Evolutionary conservation across 768 basidiomycete genomes (phyloP).

Genomic region (Psilocybe sp.): DNA sequence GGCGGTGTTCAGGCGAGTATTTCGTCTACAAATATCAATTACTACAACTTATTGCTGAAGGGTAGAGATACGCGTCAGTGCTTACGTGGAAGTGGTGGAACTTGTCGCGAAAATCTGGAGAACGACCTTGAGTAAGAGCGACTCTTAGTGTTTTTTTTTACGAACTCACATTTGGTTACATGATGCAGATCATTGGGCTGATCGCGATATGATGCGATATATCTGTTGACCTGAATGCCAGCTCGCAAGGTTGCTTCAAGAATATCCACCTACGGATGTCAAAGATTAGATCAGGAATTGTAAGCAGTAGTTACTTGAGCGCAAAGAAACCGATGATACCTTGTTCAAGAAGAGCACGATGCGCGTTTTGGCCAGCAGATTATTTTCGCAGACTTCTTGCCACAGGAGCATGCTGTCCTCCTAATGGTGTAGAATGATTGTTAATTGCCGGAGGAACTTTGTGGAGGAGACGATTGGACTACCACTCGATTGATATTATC

Average conservation of each 20-base stretch:
- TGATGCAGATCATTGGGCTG: slow-evolving; percentile 52
- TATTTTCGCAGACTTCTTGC: slow-evolving; percentile 68
- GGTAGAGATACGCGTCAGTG: slow-evolving; percentile 5
- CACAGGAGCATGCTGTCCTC: slow-evolving; percentile 76
- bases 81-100: slow-evolving; percentile 61
- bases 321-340: slow-evolving; percentile 23
- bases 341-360: slow-evolving; percentile 79
- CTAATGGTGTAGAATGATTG: slow-evolving; percentile 24
- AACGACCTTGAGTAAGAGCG: not conserved
- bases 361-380: slow-evolving; percentile 57
- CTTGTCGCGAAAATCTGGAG: slow-evolving; percentile 64
- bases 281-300: not conserved
- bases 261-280: slow-evolving; percentile 46
- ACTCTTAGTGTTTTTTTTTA: not conserved
- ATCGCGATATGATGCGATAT: slow-evolving; percentile 61
- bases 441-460: not conserved
- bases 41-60: not conserved
- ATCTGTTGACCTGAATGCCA: slow-evolving; percentile 54
- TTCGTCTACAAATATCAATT: slow-evolving; percentile 37
- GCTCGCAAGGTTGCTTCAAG: slow-evolving; percentile 50
- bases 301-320: not conserved
- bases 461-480: slow-evolving; percentile 7
- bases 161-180: slow-evolving; percentile 58
- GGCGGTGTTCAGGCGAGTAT: slow-evolving; percentile 51
- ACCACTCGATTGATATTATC: slow-evolving; percentile 62